Conservation (phyloP, 129 eudicot genomes). For the Pittosporum tobira region DNA sequence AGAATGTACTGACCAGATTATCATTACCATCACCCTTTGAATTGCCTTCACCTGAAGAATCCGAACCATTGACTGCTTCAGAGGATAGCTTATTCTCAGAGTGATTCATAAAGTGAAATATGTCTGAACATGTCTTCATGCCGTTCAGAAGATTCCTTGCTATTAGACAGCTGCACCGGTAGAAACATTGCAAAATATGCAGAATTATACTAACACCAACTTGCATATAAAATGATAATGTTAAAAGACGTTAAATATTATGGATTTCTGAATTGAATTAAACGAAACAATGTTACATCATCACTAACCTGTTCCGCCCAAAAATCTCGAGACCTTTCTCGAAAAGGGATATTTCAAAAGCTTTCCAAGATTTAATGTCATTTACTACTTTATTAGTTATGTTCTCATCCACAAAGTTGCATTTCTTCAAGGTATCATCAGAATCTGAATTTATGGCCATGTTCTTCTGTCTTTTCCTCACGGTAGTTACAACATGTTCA, state of each 20-base stretch:
- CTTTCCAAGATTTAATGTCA: conserved; percentile 50
- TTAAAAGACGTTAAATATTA: too few relatives aligned
- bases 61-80: conserved; percentile 45
- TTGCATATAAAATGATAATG: too few relatives aligned
- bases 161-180: conserved; percentile 77
- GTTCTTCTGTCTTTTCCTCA: conserved; percentile 67
- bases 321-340: conserved; percentile 69
- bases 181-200: too few relatives aligned
- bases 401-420: conserved; percentile 33
- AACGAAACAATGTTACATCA: background rate
- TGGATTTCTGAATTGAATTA: background rate
- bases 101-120: conserved; percentile 59
- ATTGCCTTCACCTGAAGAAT: conserved; percentile 37
- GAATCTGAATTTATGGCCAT: conserved; percentile 50
- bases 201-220: background rate
- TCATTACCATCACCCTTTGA: conserved; percentile 57
- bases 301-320: conserved; percentile 64
- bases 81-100: conserved; percentile 52
- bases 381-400: conserved; percentile 21
- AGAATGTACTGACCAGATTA: conserved; percentile 37
- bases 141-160: conserved; percentile 89
- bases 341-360: conserved; percentile 59
- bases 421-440: conserved; percentile 34
- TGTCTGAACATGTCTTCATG: conserved; percentile 82
- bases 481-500: conserved; percentile 49